These are phyloP conservation scores for Elsinoe fawcettii DNA, from an alignment of 2,329 filamentous ascomycete genomes.

Conservation along the genomic window DNA sequence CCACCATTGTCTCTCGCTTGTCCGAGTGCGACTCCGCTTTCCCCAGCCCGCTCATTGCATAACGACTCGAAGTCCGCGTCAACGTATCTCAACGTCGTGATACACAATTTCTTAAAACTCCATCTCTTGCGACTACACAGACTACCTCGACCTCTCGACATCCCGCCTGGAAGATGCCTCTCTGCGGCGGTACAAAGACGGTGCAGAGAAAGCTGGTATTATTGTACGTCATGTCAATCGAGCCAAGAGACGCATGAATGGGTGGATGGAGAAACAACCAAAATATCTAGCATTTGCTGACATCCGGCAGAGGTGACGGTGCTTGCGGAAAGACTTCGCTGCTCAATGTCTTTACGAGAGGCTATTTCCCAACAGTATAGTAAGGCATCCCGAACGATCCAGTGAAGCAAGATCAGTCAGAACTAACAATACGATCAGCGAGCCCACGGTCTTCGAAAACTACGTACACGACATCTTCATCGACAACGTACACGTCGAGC, in stretches of 20 bases:
- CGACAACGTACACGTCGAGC: constrained; percentile 91
- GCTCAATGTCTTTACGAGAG: constrained; percentile 96
- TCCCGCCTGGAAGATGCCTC: constrained; percentile 31
- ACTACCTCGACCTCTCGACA: too few species aligned
- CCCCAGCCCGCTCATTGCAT: not conserved
- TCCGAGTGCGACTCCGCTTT: not conserved
- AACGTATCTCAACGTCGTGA: not conserved
- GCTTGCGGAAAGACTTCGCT: constrained; percentile 95
- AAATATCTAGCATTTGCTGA: constrained; percentile 19
- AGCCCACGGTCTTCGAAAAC: constrained; percentile 97
- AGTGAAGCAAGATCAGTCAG: not conserved
- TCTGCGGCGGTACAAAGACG: constrained; percentile 55
- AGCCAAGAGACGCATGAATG: constrained; percentile 16
- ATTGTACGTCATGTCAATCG: constrained; percentile 51
- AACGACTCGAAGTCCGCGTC: not conserved
- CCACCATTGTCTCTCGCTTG: not conserved
- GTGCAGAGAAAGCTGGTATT: constrained; percentile 95
- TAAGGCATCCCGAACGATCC: constrained; percentile 35
- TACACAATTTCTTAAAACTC: not conserved
- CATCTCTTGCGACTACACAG: not conserved
- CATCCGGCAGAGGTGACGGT: constrained; percentile 67
- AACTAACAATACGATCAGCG: constrained; percentile 41
- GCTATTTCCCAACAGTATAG: constrained; percentile 97
- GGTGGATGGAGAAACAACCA: constrained; percentile 17
- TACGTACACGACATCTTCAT: constrained; percentile 99